These are phyloP conservation scores for Gastrolobium bilobum DNA, from an alignment of 306 rosid species.

Conservation along the genomic window DNA sequence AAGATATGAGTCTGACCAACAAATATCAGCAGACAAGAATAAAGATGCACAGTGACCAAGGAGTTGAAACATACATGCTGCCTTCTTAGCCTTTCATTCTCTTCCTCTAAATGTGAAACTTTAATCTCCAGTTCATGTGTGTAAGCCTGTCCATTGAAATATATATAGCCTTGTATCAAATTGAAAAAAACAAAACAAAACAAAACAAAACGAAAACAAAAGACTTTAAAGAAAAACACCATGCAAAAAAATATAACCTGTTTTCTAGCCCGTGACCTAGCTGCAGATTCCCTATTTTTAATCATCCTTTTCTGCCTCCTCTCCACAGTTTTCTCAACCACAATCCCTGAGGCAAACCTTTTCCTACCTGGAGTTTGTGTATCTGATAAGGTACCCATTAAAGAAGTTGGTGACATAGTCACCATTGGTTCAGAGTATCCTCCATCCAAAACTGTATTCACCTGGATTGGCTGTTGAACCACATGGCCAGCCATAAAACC, in stretches of 20 bases:
- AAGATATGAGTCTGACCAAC: conserved; percentile 17
- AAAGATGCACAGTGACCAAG: conserved; percentile 37
- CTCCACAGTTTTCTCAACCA: conserved; percentile 89
- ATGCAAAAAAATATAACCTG: conserved; percentile 66
- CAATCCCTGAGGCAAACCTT: conserved; percentile 76
- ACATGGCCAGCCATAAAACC: conserved; percentile 70
- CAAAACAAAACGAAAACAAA: neutral
- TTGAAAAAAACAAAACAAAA: too few relatives aligned
- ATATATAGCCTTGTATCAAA: conserved; percentile 29
- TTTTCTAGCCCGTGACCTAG: conserved; percentile 95
- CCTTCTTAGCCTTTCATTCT: conserved; percentile 90
- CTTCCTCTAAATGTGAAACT: conserved; percentile 89
- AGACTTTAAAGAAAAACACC: conserved; percentile 30
- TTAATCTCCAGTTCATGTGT: conserved; percentile 92
- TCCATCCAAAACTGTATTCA: conserved; percentile 70
- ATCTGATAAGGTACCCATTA: conserved; percentile 81
- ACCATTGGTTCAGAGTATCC: conserved; percentile 69
- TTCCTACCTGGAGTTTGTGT: conserved; percentile 76
- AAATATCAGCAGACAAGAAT: conserved; percentile 32
- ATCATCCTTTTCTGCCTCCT: conserved; percentile 97
- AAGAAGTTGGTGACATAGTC: conserved; percentile 66
- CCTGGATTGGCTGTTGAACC: conserved; percentile 64
- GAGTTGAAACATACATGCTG: conserved; percentile 67
- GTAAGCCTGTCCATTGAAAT: conserved; percentile 78
- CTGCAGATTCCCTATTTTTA: conserved; percentile 97